Percentiles rank a stretch among this genome's conserved stretches.
These are phyloP conservation scores for Lagerstroemia speciosa DNA, from an alignment of 345 rosid genomes.

Conservation along the genomic window DNA sequence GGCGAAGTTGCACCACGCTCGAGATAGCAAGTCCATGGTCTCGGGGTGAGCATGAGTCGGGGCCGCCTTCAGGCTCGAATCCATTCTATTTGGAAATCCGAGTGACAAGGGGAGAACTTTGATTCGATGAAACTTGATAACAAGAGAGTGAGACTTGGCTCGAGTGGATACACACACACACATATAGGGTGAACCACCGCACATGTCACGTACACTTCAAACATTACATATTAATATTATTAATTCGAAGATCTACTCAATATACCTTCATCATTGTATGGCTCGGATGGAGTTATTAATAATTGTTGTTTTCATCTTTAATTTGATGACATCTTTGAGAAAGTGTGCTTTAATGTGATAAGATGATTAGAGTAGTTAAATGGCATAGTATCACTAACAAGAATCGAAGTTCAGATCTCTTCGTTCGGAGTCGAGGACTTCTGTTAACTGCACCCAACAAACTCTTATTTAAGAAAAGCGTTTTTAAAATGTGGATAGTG, in stretches of 20 bases:
- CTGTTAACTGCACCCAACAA: too few relatives aligned
- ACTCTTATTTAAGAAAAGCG: too few relatives aligned
- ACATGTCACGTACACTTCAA: neutral
- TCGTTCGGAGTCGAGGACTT: too few relatives aligned
- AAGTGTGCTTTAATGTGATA: too few relatives aligned
- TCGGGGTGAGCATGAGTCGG: constrained; percentile 91
- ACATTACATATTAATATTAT: neutral
- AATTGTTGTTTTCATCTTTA: too few relatives aligned
- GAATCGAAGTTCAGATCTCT: too few relatives aligned
- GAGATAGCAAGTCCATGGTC: constrained; percentile 81
- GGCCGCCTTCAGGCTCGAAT: constrained; percentile 24
- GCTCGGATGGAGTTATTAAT: neutral
- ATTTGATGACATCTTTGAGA: neutral
- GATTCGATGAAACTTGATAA: constrained; percentile 2
- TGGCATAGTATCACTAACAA: too few relatives aligned
- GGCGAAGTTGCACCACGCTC: constrained; percentile 83
- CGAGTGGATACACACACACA: neutral
- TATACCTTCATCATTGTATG: neutral
- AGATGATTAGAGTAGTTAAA: too few relatives aligned
- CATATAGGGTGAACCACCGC: neutral
- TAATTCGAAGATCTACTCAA: neutral
- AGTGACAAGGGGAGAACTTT: neutral
- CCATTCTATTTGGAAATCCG: constrained; percentile 18
- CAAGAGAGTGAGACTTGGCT: neutral
- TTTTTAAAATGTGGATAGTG: too few relatives aligned